Conservation (phyloP, 306 rosid species). For the Lathyrus oleraceus region DNA sequence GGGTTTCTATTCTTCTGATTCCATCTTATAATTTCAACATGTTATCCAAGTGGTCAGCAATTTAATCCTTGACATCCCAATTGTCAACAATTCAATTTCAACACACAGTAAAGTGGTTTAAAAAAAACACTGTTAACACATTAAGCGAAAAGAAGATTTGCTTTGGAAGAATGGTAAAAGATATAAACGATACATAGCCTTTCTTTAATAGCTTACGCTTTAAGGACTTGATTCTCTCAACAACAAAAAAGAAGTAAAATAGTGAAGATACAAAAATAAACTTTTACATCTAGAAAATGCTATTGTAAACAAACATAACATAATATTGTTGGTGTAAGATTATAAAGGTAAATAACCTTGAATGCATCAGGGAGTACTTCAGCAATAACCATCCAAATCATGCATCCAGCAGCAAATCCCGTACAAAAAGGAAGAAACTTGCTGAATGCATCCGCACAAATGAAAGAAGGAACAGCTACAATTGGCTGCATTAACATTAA, state of each 20-base stretch:
- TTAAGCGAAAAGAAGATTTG: conserved; percentile 1
- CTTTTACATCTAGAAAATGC: conserved; percentile 2
- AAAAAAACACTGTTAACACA: neutral
- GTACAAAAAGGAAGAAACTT: conserved; percentile 97
- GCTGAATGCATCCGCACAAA: conserved; percentile 94
- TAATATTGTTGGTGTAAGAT: neutral
- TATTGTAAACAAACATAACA: conserved; percentile 3
- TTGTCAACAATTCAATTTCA: conserved; percentile 2
- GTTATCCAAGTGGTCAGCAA: neutral
- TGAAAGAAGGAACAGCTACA: conserved; percentile 97
- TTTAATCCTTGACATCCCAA: neutral
- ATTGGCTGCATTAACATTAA: conserved; percentile 71
- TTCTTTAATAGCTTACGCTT: conserved; percentile 14
- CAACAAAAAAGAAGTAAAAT: neutral
- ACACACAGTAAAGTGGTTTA: conserved; percentile 17
- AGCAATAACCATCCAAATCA: conserved; percentile 99
- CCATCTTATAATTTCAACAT: conserved; percentile 10
- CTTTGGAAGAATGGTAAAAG: neutral
- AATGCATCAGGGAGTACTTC: conserved; percentile 99
- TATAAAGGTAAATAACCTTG: conserved; percentile 60
- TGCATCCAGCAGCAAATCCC: conserved; percentile 99
- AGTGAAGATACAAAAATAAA: conserved; percentile 3
- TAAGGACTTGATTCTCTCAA: conserved; percentile 1
- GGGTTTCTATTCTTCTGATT: conserved; percentile 9
- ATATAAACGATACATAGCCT: conserved; percentile 3